Conservation (phyloP, 2,329 filamentous ascomycete species). For the Pseudocercospora pini-densiflorae region DNA sequence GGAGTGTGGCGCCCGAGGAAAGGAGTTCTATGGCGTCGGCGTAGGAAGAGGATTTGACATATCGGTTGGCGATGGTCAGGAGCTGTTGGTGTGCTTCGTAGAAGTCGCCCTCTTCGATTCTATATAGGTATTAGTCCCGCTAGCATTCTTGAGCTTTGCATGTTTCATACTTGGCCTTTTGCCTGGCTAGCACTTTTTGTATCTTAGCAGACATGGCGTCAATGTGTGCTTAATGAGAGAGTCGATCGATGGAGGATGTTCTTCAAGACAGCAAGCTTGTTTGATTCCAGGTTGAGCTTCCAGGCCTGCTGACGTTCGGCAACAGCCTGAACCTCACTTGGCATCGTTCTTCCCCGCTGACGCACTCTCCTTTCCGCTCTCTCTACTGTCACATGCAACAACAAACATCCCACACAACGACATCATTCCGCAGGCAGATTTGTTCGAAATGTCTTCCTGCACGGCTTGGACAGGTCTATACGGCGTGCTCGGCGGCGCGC, state of each 20-base stretch:
- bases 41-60: conserved; percentile 88
- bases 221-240: not conserved
- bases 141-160: not conserved
- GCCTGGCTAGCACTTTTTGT: conserved; percentile 72
- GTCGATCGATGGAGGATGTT: not conserved
- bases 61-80: conserved; percentile 89
- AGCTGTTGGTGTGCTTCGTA: conserved; percentile 99
- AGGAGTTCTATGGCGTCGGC: conserved; percentile 84
- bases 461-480: too few relatives aligned
- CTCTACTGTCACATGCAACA: too few relatives aligned
- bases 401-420: too few relatives aligned
- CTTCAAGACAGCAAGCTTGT: not conserved
- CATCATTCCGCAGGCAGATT: too few relatives aligned
- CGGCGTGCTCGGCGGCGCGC: too few relatives aligned
- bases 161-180: conserved; percentile 71
- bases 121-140: conserved; percentile 40
- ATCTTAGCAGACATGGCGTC: conserved; percentile 56
- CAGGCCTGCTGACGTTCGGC: not conserved
- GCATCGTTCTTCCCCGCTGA: too few relatives aligned
- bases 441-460: too few relatives aligned
- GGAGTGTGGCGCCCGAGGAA: conserved; percentile 78
- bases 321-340: too few relatives aligned
- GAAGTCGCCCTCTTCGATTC: conserved; percentile 88
- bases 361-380: too few relatives aligned
- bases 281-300: not conserved